These are phyloP conservation scores for Fusarium foetens DNA, from an alignment of 2,329 filamentous ascomycete genomes.

Conservation along the genomic window DNA sequence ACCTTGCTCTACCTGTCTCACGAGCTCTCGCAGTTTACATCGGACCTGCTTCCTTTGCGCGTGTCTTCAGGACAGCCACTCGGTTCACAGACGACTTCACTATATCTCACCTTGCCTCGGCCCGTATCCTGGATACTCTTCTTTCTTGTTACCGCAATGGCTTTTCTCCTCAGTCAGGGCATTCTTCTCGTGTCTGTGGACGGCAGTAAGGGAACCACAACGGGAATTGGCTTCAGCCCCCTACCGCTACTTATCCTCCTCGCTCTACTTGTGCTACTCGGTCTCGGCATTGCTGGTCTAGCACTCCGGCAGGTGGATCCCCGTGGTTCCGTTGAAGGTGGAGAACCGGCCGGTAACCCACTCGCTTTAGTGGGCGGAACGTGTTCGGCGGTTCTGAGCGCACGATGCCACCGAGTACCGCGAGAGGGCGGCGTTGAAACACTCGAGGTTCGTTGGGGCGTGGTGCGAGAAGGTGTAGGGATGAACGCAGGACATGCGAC, in stretches of 20 bases:
- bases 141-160: slow-evolving; percentile 55
- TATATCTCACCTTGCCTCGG: slow-evolving; percentile 62
- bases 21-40: slow-evolving; percentile 59
- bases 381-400: slow-evolving; percentile 63
- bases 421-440: slow-evolving; percentile 50
- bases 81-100: slow-evolving; percentile 58
- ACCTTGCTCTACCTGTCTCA: slow-evolving; percentile 61
- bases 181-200: slow-evolving; percentile 51
- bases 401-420: slow-evolving; percentile 56
- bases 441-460: slow-evolving; percentile 57
- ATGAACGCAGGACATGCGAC: slow-evolving; percentile 56
- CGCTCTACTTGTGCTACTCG: slow-evolving; percentile 51
- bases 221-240: slow-evolving; percentile 56
- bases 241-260: slow-evolving; percentile 56
- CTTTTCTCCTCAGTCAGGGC: slow-evolving; percentile 59
- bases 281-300: slow-evolving; percentile 50
- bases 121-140: slow-evolving; percentile 58
- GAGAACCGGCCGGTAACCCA: slow-evolving; percentile 57
- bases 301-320: slow-evolving; percentile 55
- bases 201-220: slow-evolving; percentile 37
- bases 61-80: slow-evolving; percentile 57
- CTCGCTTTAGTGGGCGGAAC: slow-evolving; percentile 58
- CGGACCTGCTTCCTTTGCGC: slow-evolving; percentile 51
- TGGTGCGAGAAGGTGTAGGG: slow-evolving; percentile 54
- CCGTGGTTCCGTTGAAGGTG: slow-evolving; percentile 49